Conservation (phyloP, 2,329 filamentous ascomycete species). For the Podosphaera xanthii region DNA sequence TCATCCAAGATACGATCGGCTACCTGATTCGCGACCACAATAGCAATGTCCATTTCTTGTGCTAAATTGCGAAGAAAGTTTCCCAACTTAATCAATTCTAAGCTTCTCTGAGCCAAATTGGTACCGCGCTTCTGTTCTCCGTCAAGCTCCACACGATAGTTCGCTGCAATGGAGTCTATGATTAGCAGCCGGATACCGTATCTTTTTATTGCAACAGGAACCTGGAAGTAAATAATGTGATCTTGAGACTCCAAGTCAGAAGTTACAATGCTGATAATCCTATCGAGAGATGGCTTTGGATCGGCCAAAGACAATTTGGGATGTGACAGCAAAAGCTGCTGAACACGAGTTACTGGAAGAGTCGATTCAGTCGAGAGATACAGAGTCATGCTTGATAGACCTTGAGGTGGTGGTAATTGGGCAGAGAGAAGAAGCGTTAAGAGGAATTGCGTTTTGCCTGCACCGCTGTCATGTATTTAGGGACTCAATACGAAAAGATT, state of each 20-base stretch:
- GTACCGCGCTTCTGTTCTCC: conserved; percentile 21
- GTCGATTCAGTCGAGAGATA: conserved; percentile 89
- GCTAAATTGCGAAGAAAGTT: conserved; percentile 56
- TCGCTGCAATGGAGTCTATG: conserved; percentile 80
- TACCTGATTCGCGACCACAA: conserved; percentile 91
- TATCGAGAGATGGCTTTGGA: conserved; percentile 40
- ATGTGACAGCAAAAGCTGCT: conserved; percentile 52
- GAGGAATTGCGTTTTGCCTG: conserved; percentile 86
- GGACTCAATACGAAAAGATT: not conserved
- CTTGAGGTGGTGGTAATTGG: conserved; percentile 54
- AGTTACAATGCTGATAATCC: conserved; percentile 59
- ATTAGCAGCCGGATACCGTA: conserved; percentile 63
- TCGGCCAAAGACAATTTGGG: conserved; percentile 28
- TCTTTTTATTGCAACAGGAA: conserved; percentile 60
- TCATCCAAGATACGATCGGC: conserved; percentile 49
- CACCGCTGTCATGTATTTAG: conserved; percentile 32
- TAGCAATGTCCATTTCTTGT: conserved; percentile 46
- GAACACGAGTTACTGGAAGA: conserved; percentile 58
- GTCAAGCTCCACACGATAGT: conserved; percentile 82
- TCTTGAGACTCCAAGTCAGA: conserved; percentile 88
- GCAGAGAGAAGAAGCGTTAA: conserved; percentile 63
- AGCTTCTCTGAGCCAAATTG: conserved; percentile 54
- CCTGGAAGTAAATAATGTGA: conserved; percentile 79
- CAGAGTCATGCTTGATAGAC: conserved; percentile 50
- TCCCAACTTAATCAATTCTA: conserved; percentile 57